Evolutionary conservation across 2,329 filamentous ascomycete genomes (phyloP), one percentile per base, ranked within the genome.

Genomic region (Celoporthe dispersa): DNA sequence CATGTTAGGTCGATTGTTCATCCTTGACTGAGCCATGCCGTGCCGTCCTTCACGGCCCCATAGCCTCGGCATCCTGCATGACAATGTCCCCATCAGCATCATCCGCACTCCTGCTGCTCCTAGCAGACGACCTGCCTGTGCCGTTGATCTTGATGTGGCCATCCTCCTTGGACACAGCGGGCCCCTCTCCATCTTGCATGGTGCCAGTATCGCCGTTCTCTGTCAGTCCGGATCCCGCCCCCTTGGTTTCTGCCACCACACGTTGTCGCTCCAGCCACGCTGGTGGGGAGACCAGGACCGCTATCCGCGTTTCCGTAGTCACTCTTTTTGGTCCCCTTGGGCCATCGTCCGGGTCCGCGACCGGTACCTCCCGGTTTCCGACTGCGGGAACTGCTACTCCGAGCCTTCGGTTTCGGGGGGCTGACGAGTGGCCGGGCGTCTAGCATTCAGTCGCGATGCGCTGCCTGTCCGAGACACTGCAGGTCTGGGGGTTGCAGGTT

Each of bases 241-340:
- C 71, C 44, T 74, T 76, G 28, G 69, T 55, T 37, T 61, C 25
- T 12, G 64, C 71, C 48, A 66, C 75, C 28, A 70, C 71, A 51
- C 74, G 76, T 44, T 76, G 73, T 51, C 74, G 75, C 63, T 82
- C 80, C 14, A 82, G 35, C 87, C 87, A 89, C 0, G 83, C 84
- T 2, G 89, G 89, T 0, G 89, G n/a, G 88, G 25, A 91, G 79
- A 2, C 89, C 89, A 2, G 89, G 89, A 1, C 88, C 89, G 74
- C 88, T 90, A 44, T 88, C 87, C 0, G 89, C 89, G 72, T 90
- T 90, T 0, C 88, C 88, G 69, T 91, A 91, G 75, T 91, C 89
- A 53, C 86, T 86, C 77, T 91, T 91, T 78, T 90, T 91, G 0
- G 88, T 90, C 6, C 89, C 89, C 76, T 91, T 91, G 0, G 89